Evolutionary conservation across 1,284 basidiomycete species (phyloP), one percentile per base, ranked within the genome.

Genomic region (Sutorius eximius): DNA sequence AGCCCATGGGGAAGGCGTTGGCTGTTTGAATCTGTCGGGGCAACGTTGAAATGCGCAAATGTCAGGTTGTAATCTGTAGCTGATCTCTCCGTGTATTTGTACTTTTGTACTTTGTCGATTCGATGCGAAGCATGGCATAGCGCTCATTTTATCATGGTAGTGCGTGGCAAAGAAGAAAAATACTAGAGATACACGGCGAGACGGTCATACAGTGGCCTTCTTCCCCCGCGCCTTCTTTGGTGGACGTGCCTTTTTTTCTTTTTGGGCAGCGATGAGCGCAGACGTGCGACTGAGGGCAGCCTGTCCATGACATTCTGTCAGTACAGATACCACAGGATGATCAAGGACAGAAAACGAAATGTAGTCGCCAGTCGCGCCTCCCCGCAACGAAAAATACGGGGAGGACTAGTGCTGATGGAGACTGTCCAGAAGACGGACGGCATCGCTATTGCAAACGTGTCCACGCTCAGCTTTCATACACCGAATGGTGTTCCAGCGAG

Each of bases 381-480:
- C 51, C 46, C 42, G 43, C 22, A 55, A 60, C 52, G 55, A 41
- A 36, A 46, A 2, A 50, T 18, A 57, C 57, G 53, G 57, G 51
- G 59, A 63, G 59, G 37, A 46, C 57, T 59, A 47, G 55, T 60
- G 33, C 57, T 55, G 45, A 60, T 56, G 57, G 62, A 45, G 66
- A 71, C 59, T 37, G 52, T 59, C 69, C 57, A 51, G n/a, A 56
- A 57, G 11, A 51, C 33, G 55, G 56, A 61, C 55, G 12, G 34
- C 3, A 69, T 80, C 74, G 58, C 78, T 91, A 71, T 91, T 82
- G 88, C 88, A 91, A 81, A 83, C 87, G 75, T 88, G 85, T 90
- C 89, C 86, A 89, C 87, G 81, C 89, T 87, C 86, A 81, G 75
- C 87, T 79, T 85, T 89, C 87, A 84, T 83, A 70, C 72, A 75